Evolutionary conservation across 2,329 filamentous ascomycete genomes (phyloP).

Genomic region (Teratosphaeria nubilosa): DNA sequence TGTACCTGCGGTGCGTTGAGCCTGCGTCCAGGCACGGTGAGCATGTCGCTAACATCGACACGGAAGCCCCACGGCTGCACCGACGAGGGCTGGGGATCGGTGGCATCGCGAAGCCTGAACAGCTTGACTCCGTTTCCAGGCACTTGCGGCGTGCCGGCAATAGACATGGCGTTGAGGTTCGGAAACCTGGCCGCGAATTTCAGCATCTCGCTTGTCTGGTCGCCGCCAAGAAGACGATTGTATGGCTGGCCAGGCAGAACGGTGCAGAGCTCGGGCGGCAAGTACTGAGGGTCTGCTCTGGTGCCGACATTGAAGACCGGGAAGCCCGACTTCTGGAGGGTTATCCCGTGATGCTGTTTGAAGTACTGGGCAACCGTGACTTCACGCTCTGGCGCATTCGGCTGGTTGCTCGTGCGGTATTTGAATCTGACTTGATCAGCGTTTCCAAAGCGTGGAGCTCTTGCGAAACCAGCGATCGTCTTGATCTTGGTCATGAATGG

Average conservation of each 20-base stretch:
- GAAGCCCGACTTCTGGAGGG: constrained; percentile 41
- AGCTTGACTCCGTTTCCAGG: constrained; percentile 44
- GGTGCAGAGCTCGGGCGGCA: constrained; percentile 56
- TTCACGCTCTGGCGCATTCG: constrained; percentile 25
- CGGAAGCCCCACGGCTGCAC: constrained; percentile 50
- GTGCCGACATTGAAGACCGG: constrained; percentile 53
- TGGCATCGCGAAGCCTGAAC: constrained; percentile 40
- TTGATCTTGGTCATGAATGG: constrained; percentile 27
- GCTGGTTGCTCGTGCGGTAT: constrained; percentile 9
- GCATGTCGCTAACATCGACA: constrained; percentile 46
- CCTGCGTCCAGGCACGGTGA: constrained; percentile 65
- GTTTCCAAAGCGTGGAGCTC: constrained; percentile 17
- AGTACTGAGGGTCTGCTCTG: constrained; percentile 46
- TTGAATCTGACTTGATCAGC: constrained; percentile 45
- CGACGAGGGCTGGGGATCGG: constrained; percentile 10
- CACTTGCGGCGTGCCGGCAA: constrained; percentile 31
- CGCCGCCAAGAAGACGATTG: constrained; percentile 46
- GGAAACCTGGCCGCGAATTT: constrained; percentile 60
- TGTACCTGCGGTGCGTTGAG: constrained; percentile 50
- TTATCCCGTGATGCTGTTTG: constrained; percentile 30
- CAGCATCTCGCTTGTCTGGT: constrained; percentile 61
- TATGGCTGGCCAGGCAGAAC: constrained; percentile 56
- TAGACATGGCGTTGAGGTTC: constrained; percentile 55
- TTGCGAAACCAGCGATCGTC: constrained; percentile 33
- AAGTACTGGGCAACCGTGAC: constrained; percentile 47